A percentile compares a stretch with the other conserved stretches of the same genome.
These are phyloP conservation scores for Mycena haematopus DNA, from an alignment of 768 basidiomycete species.

Conservation along the genomic window DNA sequence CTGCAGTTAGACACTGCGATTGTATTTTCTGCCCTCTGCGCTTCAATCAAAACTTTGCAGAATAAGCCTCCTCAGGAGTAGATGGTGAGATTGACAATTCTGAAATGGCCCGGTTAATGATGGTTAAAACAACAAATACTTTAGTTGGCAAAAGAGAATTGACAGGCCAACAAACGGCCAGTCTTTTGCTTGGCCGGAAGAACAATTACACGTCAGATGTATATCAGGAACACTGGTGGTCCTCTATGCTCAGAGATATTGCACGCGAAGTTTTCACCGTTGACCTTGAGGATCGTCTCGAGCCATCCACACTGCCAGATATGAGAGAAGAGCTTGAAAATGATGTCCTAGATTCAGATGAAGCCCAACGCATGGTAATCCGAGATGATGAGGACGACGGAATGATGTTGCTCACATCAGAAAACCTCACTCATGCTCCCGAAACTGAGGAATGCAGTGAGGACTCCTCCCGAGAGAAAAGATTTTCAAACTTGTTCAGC, in stretches of 20 bases:
- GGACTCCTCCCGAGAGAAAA: background rate
- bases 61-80: constrained; percentile 22
- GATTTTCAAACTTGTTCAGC: constrained; percentile 8
- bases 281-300: background rate
- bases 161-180: constrained; percentile 15
- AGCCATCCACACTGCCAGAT: too few relatives aligned
- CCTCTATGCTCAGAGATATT: constrained; percentile 12
- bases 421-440: background rate
- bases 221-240: constrained; percentile 20
- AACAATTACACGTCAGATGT: constrained; percentile 13
- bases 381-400: constrained; percentile 14
- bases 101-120: constrained; percentile 10
- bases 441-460: background rate
- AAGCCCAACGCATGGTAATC: background rate
- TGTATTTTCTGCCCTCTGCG: constrained; percentile 26
- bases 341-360: too few relatives aligned
- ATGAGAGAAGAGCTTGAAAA: background rate
- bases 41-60: constrained; percentile 22
- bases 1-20: constrained; percentile 20
- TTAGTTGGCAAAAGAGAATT: constrained; percentile 20
- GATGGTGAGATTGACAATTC: constrained; percentile 19
- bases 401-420: constrained; percentile 1
- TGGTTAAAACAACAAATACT: constrained; percentile 20
- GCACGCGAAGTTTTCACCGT: constrained; percentile 30
- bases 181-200: constrained; percentile 3